These are phyloP conservation scores for Teratosphaeria destructans DNA, from an alignment of 2,329 filamentous ascomycete genomes.

Conservation along the genomic window DNA sequence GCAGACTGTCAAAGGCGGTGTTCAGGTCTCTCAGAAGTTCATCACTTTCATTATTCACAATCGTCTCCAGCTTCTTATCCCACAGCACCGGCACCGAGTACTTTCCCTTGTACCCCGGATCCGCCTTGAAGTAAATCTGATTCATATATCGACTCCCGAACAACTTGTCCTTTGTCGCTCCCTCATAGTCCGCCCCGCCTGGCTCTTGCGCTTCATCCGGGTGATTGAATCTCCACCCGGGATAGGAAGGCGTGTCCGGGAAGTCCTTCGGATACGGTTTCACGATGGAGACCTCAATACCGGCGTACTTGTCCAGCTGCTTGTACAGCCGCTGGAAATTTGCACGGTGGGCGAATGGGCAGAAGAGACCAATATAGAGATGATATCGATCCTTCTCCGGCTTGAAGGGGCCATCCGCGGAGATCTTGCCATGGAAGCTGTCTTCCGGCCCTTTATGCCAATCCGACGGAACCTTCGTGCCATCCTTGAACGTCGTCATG, in stretches of 20 bases:
- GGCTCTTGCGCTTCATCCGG: conserved; percentile 31
- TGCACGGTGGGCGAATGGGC: conserved; percentile 53
- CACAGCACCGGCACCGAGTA: conserved; percentile 53
- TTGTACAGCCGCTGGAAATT: conserved; percentile 50
- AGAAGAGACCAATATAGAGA: conserved; percentile 51
- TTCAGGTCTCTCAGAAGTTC: conserved; percentile 50
- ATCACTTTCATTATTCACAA: conserved; percentile 52
- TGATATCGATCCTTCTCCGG: conserved; percentile 45
- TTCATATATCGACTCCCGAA: conserved; percentile 49
- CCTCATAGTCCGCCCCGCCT: conserved; percentile 33
- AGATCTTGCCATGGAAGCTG: conserved; percentile 44
- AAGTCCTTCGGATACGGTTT: conserved; percentile 55
- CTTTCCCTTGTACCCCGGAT: conserved; percentile 49
- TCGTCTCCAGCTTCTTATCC: conserved; percentile 46
- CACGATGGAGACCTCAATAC: conserved; percentile 47
- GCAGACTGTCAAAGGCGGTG: conserved; percentile 43
- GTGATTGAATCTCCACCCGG: conserved; percentile 49
- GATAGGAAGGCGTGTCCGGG: conserved; percentile 50
- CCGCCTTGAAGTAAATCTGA: conserved; percentile 52
- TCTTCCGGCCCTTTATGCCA: conserved; percentile 29
- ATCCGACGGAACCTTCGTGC: background rate
- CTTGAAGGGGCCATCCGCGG: conserved; percentile 36
- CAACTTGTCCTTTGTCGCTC: conserved; percentile 49
- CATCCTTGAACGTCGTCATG: conserved; percentile 2
- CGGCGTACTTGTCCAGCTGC: conserved; percentile 40